Conservation (phyloP, 345 rosid species). For the Brassica rapa region DNA sequence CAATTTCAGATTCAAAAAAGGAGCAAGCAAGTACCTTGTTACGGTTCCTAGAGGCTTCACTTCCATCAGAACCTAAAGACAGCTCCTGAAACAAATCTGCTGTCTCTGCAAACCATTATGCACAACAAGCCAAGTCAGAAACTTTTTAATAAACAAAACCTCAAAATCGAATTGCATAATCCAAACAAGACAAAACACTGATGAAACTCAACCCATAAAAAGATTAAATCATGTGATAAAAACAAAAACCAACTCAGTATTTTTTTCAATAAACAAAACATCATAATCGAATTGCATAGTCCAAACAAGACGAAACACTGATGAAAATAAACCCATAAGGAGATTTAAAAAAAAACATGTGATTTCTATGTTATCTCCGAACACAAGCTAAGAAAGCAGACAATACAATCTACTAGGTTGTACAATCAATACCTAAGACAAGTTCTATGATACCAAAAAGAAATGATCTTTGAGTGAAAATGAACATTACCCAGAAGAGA, state of each 20-base stretch:
- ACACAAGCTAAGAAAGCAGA: background rate
- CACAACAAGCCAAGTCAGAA: conserved; percentile 13
- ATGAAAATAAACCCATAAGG: conserved; percentile 8
- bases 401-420: background rate
- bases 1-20: too few species aligned
- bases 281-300: background rate
- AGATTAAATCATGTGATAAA: too few species aligned
- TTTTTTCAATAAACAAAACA: background rate
- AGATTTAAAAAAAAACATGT: background rate
- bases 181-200: too few species aligned
- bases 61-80: conserved; percentile 56
- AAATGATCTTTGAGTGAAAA: background rate
- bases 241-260: too few species aligned
- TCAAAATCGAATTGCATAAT: too few species aligned
- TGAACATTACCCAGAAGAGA: conserved; percentile 50
- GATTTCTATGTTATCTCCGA: background rate
- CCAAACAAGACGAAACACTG: conserved; percentile 7
- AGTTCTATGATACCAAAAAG: conserved; percentile 3
- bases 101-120: conserved; percentile 46
- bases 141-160: background rate
- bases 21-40: conserved; percentile 46
- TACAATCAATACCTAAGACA: background rate
- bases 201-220: too few species aligned
- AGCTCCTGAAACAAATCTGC: conserved; percentile 61
- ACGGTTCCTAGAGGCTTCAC: conserved; percentile 40